These are phyloP conservation scores for Leishmania aethiopica DNA, from an alignment of 208 protist genomes.

Conservation along the genomic window DNA sequence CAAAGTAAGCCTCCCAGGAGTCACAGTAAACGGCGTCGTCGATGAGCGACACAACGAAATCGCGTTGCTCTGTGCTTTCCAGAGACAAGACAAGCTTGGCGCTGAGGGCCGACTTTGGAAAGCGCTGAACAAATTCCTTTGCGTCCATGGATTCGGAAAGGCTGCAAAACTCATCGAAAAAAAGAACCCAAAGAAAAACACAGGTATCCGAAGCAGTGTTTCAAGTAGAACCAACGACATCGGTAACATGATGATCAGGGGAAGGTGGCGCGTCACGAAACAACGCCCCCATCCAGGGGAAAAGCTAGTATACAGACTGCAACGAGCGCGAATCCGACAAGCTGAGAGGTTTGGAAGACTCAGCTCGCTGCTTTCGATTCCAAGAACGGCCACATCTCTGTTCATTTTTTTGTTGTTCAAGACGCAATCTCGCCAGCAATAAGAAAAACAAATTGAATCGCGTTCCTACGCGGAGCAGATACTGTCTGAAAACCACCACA, in stretches of 20 bases:
- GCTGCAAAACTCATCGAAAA: background rate
- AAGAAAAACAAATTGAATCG: background rate
- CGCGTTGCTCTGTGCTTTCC: slow-evolving; percentile 47
- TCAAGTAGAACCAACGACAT: background rate
- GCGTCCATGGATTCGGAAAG: slow-evolving; percentile 12
- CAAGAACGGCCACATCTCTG: background rate
- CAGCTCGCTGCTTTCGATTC: background rate
- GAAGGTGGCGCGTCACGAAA: background rate
- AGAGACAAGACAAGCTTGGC: slow-evolving; percentile 52
- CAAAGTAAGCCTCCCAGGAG: slow-evolving; percentile 83
- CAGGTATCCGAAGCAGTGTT: background rate
- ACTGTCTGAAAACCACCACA: background rate
- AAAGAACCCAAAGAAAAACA: background rate
- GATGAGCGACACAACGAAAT: slow-evolving; percentile 58
- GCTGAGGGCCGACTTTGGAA: slow-evolving; percentile 47
- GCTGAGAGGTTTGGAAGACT: background rate
- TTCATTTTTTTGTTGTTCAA: background rate
- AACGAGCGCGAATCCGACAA: background rate
- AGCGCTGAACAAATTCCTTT: slow-evolving; percentile 24
- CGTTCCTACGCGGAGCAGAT: background rate
- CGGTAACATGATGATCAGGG: background rate
- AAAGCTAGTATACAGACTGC: too few species aligned
- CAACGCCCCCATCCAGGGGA: too few species aligned
- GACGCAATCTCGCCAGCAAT: background rate
- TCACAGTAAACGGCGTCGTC: slow-evolving; percentile 75